Evolutionary conservation across 768 basidiomycete species (phyloP).

Genomic region (Termitomyces sp.): DNA sequence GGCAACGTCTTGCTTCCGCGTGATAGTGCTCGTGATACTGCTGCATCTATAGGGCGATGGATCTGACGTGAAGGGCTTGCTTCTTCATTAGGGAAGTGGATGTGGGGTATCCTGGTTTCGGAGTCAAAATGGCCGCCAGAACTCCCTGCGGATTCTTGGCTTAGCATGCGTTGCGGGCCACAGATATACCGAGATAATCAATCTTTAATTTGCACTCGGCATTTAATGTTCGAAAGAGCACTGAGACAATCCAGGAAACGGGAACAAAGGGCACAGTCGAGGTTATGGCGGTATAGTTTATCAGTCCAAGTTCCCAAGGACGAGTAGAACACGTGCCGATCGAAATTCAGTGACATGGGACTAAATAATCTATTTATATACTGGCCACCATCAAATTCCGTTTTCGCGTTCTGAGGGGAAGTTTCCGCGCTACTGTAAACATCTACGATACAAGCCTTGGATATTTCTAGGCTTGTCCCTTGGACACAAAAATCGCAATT

Average conservation of each 20-base stretch:
- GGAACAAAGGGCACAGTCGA: not conserved
- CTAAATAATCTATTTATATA: too few relatives aligned
- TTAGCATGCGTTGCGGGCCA: conserved; percentile 5
- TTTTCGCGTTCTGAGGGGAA: too few relatives aligned
- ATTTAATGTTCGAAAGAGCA: not conserved
- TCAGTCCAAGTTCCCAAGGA: too few relatives aligned
- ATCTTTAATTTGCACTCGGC: not conserved
- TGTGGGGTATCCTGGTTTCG: conserved; percentile 14
- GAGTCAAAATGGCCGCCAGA: conserved; percentile 11
- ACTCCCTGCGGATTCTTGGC: conserved; percentile 9
- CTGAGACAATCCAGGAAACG: not conserved
- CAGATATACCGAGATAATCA: not conserved
- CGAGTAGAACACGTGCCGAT: not conserved
- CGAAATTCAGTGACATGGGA: not conserved
- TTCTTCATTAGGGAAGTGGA: conserved; percentile 15
- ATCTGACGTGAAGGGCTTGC: conserved; percentile 7
- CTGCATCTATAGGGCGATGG: conserved; percentile 5
- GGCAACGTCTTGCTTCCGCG: conserved; percentile 4
- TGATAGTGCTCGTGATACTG: conserved; percentile 2
- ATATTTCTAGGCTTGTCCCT: too few relatives aligned
- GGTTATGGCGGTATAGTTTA: not conserved
- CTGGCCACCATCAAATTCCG: too few relatives aligned
- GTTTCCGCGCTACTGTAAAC: too few relatives aligned
- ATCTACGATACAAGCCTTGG: too few relatives aligned
- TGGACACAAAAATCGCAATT: too few relatives aligned